These are phyloP conservation scores for Colletotrichum kahawae DNA, from an alignment of 2,329 filamentous ascomycete genomes.

Conservation along the genomic window DNA sequence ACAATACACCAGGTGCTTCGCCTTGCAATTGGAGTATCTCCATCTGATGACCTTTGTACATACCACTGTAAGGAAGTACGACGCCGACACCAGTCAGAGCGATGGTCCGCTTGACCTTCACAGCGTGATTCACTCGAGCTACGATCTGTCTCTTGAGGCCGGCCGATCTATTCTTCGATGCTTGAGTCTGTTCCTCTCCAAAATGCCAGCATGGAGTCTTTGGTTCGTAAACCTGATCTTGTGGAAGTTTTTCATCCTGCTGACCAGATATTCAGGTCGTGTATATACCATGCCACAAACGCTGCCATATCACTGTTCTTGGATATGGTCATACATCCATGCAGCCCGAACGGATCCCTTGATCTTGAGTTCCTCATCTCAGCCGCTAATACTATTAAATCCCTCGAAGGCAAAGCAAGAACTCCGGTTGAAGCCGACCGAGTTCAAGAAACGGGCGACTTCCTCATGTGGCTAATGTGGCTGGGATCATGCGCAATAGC, in stretches of 20 bases:
- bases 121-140: slow-evolving; percentile 26
- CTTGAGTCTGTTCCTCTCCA: background rate
- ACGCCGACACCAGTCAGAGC: background rate
- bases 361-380: slow-evolving; percentile 2
- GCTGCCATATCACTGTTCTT: slow-evolving; percentile 22
- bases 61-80: slow-evolving; percentile 24
- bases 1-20: background rate
- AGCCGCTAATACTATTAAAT: background rate
- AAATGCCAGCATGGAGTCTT: background rate
- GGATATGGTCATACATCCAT: slow-evolving; percentile 23
- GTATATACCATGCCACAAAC: slow-evolving; percentile 14
- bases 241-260: no score
- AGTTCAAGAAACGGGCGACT: background rate
- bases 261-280: background rate
- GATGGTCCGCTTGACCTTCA: slow-evolving; percentile 23
- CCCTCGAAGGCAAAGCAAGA: background rate
- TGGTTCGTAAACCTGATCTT: background rate
- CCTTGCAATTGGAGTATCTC: slow-evolving; percentile 25
- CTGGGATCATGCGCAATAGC: background rate
- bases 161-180: slow-evolving; percentile 23
- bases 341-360: background rate
- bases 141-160: slow-evolving; percentile 26
- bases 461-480: background rate
- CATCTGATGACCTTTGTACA: slow-evolving; percentile 23
- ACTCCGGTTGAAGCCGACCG: background rate